Conservation (phyloP, 257 asterid genomes). For the Ophiorrhiza pumila region DNA sequence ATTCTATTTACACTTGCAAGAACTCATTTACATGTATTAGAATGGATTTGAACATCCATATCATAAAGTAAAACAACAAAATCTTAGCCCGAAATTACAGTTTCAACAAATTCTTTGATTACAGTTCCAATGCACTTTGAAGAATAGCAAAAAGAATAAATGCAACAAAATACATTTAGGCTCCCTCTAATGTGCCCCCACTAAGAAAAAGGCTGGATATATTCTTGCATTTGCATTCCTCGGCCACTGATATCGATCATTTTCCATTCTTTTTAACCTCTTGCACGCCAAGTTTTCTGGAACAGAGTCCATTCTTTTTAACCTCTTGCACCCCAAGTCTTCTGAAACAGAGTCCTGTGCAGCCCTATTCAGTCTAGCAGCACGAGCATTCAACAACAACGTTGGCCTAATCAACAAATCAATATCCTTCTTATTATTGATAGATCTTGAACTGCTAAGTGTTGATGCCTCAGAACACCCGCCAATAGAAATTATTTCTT, state of each 20-base stretch:
- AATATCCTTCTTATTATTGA: background rate
- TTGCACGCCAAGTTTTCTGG: background rate
- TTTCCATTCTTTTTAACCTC: background rate
- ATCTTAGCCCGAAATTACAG: too few species aligned
- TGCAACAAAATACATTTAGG: too few species aligned
- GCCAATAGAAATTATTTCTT: background rate
- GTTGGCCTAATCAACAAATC: background rate
- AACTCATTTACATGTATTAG: too few species aligned
- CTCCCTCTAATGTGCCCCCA: background rate
- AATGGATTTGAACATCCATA: too few species aligned
- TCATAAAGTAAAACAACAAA: too few species aligned
- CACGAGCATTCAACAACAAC: background rate
- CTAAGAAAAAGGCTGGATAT: background rate
- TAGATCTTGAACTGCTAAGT: background rate
- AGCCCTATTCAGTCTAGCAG: background rate
- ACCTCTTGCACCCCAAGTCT: background rate
- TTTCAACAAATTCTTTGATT: background rate
- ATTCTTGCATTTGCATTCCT: background rate
- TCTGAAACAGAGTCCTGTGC: background rate
- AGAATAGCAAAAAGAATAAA: background rate
- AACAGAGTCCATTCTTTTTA: background rate
- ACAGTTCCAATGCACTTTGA: background rate
- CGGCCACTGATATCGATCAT: background rate
- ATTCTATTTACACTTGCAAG: too few species aligned
- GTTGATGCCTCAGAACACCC: background rate